Base-by-base conservation (phyloP, 345 rosid species). In the Excoecaria agallocha region DNA sequence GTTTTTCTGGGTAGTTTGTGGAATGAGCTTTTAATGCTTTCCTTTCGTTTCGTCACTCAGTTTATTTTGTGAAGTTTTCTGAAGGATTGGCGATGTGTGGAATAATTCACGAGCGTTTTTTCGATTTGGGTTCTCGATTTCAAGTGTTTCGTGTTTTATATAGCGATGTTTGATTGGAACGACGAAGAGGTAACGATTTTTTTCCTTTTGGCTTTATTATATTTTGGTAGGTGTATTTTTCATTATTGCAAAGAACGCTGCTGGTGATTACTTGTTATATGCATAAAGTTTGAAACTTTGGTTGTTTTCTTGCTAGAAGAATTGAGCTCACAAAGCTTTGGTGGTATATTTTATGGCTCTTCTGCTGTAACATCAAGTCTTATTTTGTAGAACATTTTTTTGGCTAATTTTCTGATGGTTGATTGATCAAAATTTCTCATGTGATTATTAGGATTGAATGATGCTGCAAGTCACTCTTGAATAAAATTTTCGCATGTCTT, bases 141-240 rank as follows among this genome's bases (percentile, higher is more conserved):
- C 75, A 72, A 76, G 70, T 82, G 75, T 66, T 75, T 73, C 76
- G 72, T 60, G 58, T 55, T 46, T 77, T 83, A 48, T 73, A 56
- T 52, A 83, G 87, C 86, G 77, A 95, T 95, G 99, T 95, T 92
- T 93, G 96, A 95, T 82, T 95, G 98, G 99, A 90, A 90, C 92
- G 99, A 93, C 80, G 98, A 88, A 80, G 99, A 95, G 97, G 98
- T 94, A 12, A n/a, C 10, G 4, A n/a, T n/a, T n/a, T 61, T 17
- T 19, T 52, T 38, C 24, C 37, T 17, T 19, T 6, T 37, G n/a
- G 11, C 38, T 38, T 30, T 30, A 30, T 30, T 13, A 37, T 20
- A 7, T 55, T 46, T 25, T 30, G 48, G 48, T 30, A 2, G 30
- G 30, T 30, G 30, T 30, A 30, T 30, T 30, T 30, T 30, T 30